These are phyloP conservation scores for Chalciporus piperatus DNA, from an alignment of 768 basidiomycete species.

Conservation along the genomic window DNA sequence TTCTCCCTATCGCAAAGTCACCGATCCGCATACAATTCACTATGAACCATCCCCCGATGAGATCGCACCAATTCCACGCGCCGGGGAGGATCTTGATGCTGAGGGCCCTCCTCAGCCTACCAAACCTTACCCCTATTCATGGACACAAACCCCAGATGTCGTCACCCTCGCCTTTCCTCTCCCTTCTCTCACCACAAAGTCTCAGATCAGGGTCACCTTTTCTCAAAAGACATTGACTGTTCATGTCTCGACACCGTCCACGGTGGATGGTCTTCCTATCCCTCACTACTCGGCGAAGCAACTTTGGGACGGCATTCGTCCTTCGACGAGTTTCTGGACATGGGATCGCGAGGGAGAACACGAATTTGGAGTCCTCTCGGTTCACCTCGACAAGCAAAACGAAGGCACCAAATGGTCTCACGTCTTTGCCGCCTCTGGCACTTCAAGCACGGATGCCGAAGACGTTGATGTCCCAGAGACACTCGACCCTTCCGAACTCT, in stretches of 20 bases:
- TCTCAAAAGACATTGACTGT: conserved; percentile 63
- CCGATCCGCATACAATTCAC: conserved; percentile 27
- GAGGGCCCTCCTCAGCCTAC: conserved; percentile 29
- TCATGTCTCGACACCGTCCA: conserved; percentile 45
- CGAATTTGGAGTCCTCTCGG: conserved; percentile 65
- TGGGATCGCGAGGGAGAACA: conserved; percentile 79
- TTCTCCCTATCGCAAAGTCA: conserved; percentile 48
- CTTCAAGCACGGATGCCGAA: conserved; percentile 31
- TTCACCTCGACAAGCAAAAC: conserved; percentile 86
- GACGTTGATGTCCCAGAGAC: conserved; percentile 83
- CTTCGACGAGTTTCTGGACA: conserved; percentile 87
- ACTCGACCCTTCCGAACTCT: conserved; percentile 80
- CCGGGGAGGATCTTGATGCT: conserved; percentile 52
- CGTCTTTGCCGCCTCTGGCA: conserved; percentile 63
- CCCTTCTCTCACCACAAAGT: conserved; percentile 64
- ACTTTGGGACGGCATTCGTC: conserved; percentile 79
- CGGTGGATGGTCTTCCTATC: conserved; percentile 33
- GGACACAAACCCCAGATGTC: conserved; percentile 85
- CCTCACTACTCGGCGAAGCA: conserved; percentile 61
- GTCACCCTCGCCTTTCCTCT: conserved; percentile 83
- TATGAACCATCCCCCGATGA: conserved; percentile 67
- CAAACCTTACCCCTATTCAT: conserved; percentile 82
- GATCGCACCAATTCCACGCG: conserved; percentile 64
- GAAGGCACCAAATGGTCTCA: conserved; percentile 85
- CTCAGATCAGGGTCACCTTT: conserved; percentile 65